Conservation (phyloP, 805 yeast species). For the Ogataea naganishii region DNA sequence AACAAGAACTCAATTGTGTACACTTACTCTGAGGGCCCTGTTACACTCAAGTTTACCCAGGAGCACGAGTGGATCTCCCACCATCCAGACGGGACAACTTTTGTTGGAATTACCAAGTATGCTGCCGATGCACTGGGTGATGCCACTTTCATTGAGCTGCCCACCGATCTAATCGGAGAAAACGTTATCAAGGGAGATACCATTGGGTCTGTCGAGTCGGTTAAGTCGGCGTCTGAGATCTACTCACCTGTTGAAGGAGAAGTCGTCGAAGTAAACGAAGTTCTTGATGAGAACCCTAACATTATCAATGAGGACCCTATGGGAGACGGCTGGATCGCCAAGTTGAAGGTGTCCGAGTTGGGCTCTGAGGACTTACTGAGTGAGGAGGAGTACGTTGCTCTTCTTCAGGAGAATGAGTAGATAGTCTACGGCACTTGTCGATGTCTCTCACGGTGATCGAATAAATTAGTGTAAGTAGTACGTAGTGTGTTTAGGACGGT, state of each 20-base stretch:
- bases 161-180: constrained; percentile 32
- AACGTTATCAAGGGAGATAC: constrained; percentile 61
- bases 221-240: constrained; percentile 88
- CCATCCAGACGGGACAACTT: constrained; percentile 74
- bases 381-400: constrained; percentile 46
- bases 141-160: constrained; percentile 88
- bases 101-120: constrained; percentile 85
- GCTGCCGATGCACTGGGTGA: constrained; percentile 97
- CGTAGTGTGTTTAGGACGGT: not conserved
- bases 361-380: constrained; percentile 38
- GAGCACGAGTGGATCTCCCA: constrained; percentile 96
- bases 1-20: constrained; percentile 22
- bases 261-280: constrained; percentile 61
- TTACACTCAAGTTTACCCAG: constrained; percentile 56
- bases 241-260: constrained; percentile 82
- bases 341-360: constrained; percentile 48
- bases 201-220: constrained; percentile 89
- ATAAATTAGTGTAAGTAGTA: not conserved
- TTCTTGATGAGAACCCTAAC: constrained; percentile 61
- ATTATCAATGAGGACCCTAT: constrained; percentile 81
- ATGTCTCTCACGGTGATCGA: not conserved
- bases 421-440: not conserved
- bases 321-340: constrained; percentile 92
- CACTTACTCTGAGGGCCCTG: constrained; percentile 32
- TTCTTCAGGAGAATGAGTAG: constrained; percentile 46